Conservation (phyloP, 2,329 filamentous ascomycete species). For the Hansfordia pulvinata region DNA sequence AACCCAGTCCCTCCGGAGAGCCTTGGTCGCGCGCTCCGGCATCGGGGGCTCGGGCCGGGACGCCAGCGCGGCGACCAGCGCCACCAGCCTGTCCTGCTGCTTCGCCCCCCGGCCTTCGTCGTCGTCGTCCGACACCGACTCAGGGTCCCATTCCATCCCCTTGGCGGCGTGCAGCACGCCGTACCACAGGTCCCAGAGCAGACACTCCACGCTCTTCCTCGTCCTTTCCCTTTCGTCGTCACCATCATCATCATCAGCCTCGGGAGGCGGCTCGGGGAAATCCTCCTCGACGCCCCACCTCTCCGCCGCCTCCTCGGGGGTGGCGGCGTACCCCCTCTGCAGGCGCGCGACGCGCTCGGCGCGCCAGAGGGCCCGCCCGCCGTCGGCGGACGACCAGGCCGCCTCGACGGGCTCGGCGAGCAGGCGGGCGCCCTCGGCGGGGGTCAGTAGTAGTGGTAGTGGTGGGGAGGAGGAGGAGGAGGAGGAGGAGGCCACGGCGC, state of each 20-base stretch:
- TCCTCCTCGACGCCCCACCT: conserved; percentile 6
- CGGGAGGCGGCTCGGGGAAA: conserved; percentile 2
- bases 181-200: conserved; percentile 9
- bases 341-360: conserved; percentile 1
- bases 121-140: no score
- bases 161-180: conserved; percentile 8
- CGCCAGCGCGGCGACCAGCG: conserved; percentile 5
- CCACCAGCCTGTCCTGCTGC: conserved; percentile 6
- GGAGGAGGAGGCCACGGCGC: no score
- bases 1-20: conserved; percentile 5
- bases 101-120: conserved; percentile 1
- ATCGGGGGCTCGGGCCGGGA: conserved; percentile 5
- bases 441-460: no score
- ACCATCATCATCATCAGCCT: neutral
- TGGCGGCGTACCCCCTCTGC: conserved; percentile 1
- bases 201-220: conserved; percentile 3
- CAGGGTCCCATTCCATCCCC: conserved; percentile 8
- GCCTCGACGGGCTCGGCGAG: conserved; percentile 5
- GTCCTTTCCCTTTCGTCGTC: no score
- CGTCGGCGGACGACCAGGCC: conserved; percentile 4
- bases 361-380: conserved; percentile 1
- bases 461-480: no score
- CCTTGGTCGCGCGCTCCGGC: conserved; percentile 1
- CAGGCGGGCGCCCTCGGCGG: no score
- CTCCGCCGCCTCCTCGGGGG: conserved; percentile 3